These are phyloP conservation scores for Dacryopinax spathularia DNA, from an alignment of 768 basidiomycete genomes.

Conservation along the genomic window DNA sequence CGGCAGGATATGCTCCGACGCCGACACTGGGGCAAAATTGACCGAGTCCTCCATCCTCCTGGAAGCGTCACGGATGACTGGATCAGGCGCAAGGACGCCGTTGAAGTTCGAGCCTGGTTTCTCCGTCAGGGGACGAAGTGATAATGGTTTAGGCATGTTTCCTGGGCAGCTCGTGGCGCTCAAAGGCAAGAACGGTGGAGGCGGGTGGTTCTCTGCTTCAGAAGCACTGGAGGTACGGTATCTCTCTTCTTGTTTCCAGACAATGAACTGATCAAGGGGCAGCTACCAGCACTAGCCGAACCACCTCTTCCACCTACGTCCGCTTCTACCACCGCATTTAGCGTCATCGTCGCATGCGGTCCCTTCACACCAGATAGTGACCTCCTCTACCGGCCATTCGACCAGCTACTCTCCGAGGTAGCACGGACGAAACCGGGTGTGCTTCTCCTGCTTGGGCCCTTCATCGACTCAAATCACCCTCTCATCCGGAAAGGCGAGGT, in stretches of 20 bases:
- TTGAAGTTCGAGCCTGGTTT: constrained; percentile 55
- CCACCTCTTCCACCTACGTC: constrained; percentile 41
- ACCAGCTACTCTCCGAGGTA: constrained; percentile 46
- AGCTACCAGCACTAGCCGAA: not conserved
- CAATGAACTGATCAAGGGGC: not conserved
- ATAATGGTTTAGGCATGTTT: constrained; percentile 59
- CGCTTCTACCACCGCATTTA: constrained; percentile 38
- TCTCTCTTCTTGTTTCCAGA: not conserved
- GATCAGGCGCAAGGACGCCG: constrained; percentile 51
- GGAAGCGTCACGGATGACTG: constrained; percentile 70
- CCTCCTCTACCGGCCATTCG: constrained; percentile 59
- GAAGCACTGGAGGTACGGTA: constrained; percentile 67
- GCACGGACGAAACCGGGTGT: constrained; percentile 54
- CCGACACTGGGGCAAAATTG: constrained; percentile 50
- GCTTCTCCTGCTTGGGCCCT: constrained; percentile 75
- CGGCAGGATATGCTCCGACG: constrained; percentile 59
- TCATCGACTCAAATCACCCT: constrained; percentile 66
- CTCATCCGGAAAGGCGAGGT: constrained; percentile 60
- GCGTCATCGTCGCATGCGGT: constrained; percentile 63
- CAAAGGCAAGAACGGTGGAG: constrained; percentile 82
- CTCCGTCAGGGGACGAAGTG: constrained; percentile 53
- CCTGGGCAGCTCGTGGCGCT: constrained; percentile 79
- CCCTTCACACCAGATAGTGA: constrained; percentile 75
- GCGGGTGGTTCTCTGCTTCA: constrained; percentile 67
- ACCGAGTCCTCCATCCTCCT: constrained; percentile 60